A percentile compares a stretch with the other conserved stretches of the same genome.
These are phyloP conservation scores for Helotiales sp. DNA, from an alignment of 2,329 filamentous ascomycete species.

Conservation along the genomic window DNA sequence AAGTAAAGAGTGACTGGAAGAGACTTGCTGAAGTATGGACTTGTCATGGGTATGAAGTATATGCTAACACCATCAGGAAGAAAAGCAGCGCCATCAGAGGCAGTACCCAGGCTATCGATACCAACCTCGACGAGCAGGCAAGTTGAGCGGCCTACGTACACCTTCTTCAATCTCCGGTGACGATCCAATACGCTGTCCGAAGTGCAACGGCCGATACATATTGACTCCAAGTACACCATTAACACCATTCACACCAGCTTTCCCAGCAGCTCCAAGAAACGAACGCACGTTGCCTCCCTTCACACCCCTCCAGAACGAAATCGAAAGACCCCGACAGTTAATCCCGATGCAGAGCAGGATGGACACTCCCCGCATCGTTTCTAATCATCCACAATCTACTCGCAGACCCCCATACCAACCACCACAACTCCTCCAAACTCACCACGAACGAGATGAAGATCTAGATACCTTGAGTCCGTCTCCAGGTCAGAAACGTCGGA, in stretches of 20 bases:
- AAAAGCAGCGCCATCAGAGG: conserved; percentile 85
- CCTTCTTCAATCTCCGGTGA: conserved; percentile 46
- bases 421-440: conserved; percentile 38
- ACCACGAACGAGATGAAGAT: conserved; percentile 45
- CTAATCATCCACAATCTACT: conserved; percentile 30
- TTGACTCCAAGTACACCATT: conserved; percentile 43
- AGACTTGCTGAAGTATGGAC: conserved; percentile 75
- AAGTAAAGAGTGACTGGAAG: conserved; percentile 86
- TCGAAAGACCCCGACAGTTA: conserved; percentile 32
- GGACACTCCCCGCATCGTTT: conserved; percentile 35
- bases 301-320: conserved; percentile 31
- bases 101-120: conserved; percentile 96
- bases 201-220: conserved; percentile 65
- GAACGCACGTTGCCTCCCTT: conserved; percentile 33
- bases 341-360: conserved; percentile 36
- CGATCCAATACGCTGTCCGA: conserved; percentile 65
- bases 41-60: conserved; percentile 11
- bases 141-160: conserved; percentile 33
- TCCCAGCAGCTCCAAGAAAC: conserved; percentile 26
- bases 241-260: conserved; percentile 39
- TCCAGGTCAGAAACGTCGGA: conserved; percentile 66
- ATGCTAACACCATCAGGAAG: conserved; percentile 59
- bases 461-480: conserved; percentile 51
- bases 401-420: conserved; percentile 34
- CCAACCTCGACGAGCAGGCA: conserved; percentile 63